Base-by-base conservation (phyloP, 495 filamentous ascomycete genomes). In the Glarea lozoyensis region DNA sequence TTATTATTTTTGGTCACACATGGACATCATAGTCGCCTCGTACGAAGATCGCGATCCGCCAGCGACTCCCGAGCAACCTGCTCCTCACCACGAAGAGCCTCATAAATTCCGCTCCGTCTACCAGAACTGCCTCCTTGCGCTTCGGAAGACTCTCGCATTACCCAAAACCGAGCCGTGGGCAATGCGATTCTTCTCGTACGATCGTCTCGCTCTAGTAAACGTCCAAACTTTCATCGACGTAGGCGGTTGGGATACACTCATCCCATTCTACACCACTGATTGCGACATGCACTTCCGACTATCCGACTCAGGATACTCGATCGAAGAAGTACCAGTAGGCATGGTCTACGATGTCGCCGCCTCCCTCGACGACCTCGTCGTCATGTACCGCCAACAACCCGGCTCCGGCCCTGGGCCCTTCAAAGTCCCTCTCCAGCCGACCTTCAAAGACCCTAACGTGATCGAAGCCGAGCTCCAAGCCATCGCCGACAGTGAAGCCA, bases 211-310 rank as follows among this genome's bases (percentile, higher is more conserved):
- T 4, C 57, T 80, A 9, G 72, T 80, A 29, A 77, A 79, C 41
- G 70, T 68, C 17, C 52, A 50, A 10, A 69, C 75, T 1, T 64
- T 65, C 29, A 64, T 69, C 29, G 63, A 67, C 25, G 60, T 80
- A n/a, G 73, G 73, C n/a, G 72, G 64, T 0, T 79, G 73, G 71
- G 75, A 80, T 43, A 65, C 68, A 0, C 45, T 75, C 47, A 77
- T 81, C n/a, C 76, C 75, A 1, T 80, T 75, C 48, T 79, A 79
- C 46, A 64, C 59, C 44, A 73, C 75, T 1, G 74, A 79, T 44
- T 80, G 76, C 54, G 76, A 81, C 35, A 70, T 75, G 52, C 67
- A 78, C 50, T 54, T 61, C 11, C 66, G 76, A 11, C 39, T 81
- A 15, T 49, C 48, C 27, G 76, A 79, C 74, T 52, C 48, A 10